Evolutionary conservation across 2,329 filamentous ascomycete genomes (phyloP).

Genomic region (Paracoccidioides lutzii): DNA sequence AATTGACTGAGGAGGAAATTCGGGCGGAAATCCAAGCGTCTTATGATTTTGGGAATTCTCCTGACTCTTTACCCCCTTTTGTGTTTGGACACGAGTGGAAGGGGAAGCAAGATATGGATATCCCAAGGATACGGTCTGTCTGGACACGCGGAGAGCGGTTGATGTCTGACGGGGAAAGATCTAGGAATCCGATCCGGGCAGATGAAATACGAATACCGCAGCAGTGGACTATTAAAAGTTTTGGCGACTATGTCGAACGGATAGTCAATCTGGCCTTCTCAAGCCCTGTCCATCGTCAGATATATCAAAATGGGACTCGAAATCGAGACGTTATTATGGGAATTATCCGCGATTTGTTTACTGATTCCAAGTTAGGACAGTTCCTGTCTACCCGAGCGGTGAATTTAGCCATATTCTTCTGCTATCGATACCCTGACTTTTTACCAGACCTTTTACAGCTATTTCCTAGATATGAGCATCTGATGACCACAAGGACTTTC

Average conservation of each 20-base stretch:
- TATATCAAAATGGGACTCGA: slow-evolving; percentile 8
- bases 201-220: slow-evolving; percentile 9
- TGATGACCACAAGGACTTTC: slow-evolving; percentile 29
- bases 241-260: slow-evolving; percentile 28
- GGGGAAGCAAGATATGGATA: slow-evolving; percentile 6
- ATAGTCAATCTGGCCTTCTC: slow-evolving; percentile 19
- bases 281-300: slow-evolving; percentile 11
- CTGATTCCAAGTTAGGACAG: slow-evolving; percentile 16
- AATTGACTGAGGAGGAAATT: slow-evolving; percentile 20
- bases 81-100: not conserved
- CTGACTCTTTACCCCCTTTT: slow-evolving; percentile 12
- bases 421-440: slow-evolving; percentile 22
- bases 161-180: not conserved
- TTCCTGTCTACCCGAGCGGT: slow-evolving; percentile 30
- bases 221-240: slow-evolving; percentile 22
- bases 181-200: not conserved
- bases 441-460: slow-evolving; percentile 21
- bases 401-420: slow-evolving; percentile 27
- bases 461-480: slow-evolving; percentile 23
- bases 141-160: slow-evolving; percentile 13
- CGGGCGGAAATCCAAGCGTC: not conserved
- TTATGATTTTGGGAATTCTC: not conserved
- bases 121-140: slow-evolving; percentile 21
- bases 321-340: slow-evolving; percentile 12
- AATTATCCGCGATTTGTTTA: slow-evolving; percentile 23